These are phyloP conservation scores for Cercospora nicotianae DNA, from an alignment of 2,329 filamentous ascomycete genomes.

Conservation along the genomic window DNA sequence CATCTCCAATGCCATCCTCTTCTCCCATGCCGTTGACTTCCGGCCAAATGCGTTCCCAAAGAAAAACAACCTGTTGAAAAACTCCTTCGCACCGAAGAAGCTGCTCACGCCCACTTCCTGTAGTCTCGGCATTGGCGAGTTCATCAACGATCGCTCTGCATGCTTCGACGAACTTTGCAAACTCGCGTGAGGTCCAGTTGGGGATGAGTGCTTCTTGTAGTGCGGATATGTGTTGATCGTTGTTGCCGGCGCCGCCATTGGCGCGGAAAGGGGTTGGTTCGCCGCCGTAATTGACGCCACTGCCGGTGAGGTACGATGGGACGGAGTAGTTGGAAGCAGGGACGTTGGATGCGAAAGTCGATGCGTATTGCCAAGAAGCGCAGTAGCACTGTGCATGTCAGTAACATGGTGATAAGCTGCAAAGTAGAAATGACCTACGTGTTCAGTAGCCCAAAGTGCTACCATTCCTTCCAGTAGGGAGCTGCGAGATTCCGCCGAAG, in stretches of 20 bases:
- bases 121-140: conserved; percentile 50
- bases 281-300: conserved; percentile 20
- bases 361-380: conserved; percentile 51
- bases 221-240: conserved; percentile 47
- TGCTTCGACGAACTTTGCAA: conserved; percentile 52
- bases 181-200: conserved; percentile 53
- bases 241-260: not conserved
- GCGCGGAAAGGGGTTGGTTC: conserved; percentile 3
- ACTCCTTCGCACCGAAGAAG: conserved; percentile 50
- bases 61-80: conserved; percentile 51
- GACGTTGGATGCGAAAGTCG: conserved; percentile 42
- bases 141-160: conserved; percentile 52
- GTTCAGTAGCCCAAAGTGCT: conserved; percentile 76
- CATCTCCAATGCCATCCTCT: conserved; percentile 40
- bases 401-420: not conserved
- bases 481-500: conserved; percentile 52
- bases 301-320: conserved; percentile 35
- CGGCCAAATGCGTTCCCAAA: conserved; percentile 53
- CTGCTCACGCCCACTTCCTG: conserved; percentile 50
- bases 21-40: conserved; percentile 53
- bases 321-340: conserved; percentile 35
- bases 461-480: conserved; percentile 67
- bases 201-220: conserved; percentile 53
- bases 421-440: conserved; percentile 40
- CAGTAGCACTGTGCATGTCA: conserved; percentile 45